Percentiles rank a stretch among this genome's conserved stretches.
Evolutionary conservation across 768 basidiomycete species (phyloP).

Genomic region (Suillus plorans): DNA sequence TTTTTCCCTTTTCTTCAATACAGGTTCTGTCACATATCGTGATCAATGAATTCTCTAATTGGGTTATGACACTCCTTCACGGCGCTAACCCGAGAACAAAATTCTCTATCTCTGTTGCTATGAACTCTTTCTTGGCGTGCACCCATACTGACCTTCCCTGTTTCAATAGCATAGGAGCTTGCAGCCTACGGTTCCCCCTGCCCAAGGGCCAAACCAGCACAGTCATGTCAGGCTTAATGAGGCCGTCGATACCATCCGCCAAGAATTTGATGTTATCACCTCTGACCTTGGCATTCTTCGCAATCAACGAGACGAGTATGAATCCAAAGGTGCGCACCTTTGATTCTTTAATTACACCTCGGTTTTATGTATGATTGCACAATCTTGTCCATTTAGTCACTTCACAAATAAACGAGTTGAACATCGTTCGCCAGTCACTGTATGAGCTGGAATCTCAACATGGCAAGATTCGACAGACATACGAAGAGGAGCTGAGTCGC

Average conservation of each 20-base stretch:
- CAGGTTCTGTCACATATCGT: neutral
- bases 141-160: slow-evolving; percentile 17
- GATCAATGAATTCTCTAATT: neutral
- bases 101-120: slow-evolving; percentile 15
- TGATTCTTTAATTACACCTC: neutral
- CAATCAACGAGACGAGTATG: slow-evolving; percentile 85
- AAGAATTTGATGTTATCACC: slow-evolving; percentile 79
- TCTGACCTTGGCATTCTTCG: slow-evolving; percentile 68
- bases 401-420: slow-evolving; percentile 86
- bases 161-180: slow-evolving; percentile 48
- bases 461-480: slow-evolving; percentile 79
- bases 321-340: slow-evolving; percentile 70
- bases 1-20: neutral
- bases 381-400: slow-evolving; percentile 46
- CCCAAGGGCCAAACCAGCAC: slow-evolving; percentile 42
- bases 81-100: slow-evolving; percentile 20
- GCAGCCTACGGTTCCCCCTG: slow-evolving; percentile 49
- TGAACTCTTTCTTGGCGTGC: neutral
- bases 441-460: slow-evolving; percentile 93
- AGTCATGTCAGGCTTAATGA: slow-evolving; percentile 61
- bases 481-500: slow-evolving; percentile 79
- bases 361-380: slow-evolving; percentile 12
- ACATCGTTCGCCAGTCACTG: slow-evolving; percentile 83
- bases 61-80: neutral
- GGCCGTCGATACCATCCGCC: slow-evolving; percentile 75